Evolutionary conservation across 495 filamentous ascomycete genomes (phyloP), one percentile per base, ranked within the genome.

Genomic region (Parathielavia appendiculata): DNA sequence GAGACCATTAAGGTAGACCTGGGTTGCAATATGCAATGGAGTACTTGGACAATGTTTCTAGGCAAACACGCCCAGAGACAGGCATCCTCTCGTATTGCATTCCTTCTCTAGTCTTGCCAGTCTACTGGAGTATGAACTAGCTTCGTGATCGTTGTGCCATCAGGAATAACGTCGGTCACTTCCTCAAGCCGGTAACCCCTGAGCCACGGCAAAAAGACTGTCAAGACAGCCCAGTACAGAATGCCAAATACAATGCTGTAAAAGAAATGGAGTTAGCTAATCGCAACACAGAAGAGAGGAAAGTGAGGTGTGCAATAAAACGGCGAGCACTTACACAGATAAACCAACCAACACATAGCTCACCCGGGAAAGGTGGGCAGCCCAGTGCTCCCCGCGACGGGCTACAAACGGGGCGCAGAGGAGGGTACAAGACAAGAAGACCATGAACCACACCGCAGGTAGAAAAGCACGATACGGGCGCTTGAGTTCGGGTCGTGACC

Each of bases 321-420:
- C 20, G 19, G n/a, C 6, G 47, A n/a, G 17, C 17, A 83, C 86
- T 79, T 75, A 89, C 86, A 87, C 78, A 30, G 76, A 77, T 44
- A 83, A 79, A 4, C 86, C 86, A 35, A 90, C 86, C 63, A 90
- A 73, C 1, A 87, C 86, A 74, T 90, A 90, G 9, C 81, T 88
- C 0, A 83, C 86, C 61, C 89, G 84, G 65, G 82, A 87, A 55
- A 90, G 76, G 34, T 83, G 76, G 10, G 80, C 80, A 56, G 81
- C 75, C 13, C 77, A 76, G 46, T 79, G 71, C 45, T 82, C 74
- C 12, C 62, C 57, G 4, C 72, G 71, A 0, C 74, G 73, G 17
- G 76, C 77, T 38, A 85, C 72, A 62, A 84, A 84, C 0, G 81
- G 83, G 2, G 81, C 79, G 22, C 74, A 72, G 23, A 86, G 59